Base-by-base conservation (phyloP, 768 basidiomycete species). In the Xerocomus brunneocitrinus region DNA sequence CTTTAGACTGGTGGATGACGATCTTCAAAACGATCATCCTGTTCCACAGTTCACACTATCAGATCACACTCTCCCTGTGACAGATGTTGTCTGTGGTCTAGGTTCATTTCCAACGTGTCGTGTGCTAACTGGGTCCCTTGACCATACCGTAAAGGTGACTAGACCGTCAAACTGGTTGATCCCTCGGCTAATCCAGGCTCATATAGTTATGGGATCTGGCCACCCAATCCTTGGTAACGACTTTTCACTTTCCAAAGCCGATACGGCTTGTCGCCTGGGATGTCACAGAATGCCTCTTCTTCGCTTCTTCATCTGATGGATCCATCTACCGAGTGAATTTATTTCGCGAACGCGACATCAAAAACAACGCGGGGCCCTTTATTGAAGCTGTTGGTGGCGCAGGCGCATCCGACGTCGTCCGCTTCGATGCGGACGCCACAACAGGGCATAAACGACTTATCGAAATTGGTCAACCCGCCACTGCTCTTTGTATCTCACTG, bases 31-130 rank as follows among this genome's bases (percentile, higher is more conserved):
- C 57, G 87, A 91, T 41, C 76, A 87, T 14, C 82, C 89, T 4
- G 74, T 85, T 53, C 87, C 94, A 4, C 89, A 85, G 64, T 87
- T 84, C 64, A 83, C 83, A 2, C 73, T 98, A 22, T 81, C 88
- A 19, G 95, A 98, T 68, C 97, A 99, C 66, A 97, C 95, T 0
- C 80, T 98, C 4, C 89, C 91, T 6, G 77, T 99, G 10, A 88
- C 88, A 7, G 88, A 90, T 61, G 79, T 98, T 31, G 67, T 77
- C 12, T 86, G 92, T 56, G 92, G 95, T 12, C 67, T 90, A 38
- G 93, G 94, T 13, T 58, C 75, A 5, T 95, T 90, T 69, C 91
- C 89, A 14, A 80, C 74, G 51, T 88, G 85, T 68, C 80, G 89
- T 55, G 71, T 89, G 28, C 76, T 95, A 58, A 90, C 94, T 1